A percentile compares a stretch with the other conserved stretches of the same genome.
These are phyloP conservation scores for Cladosporium sp. DNA, from an alignment of 2,329 filamentous ascomycete genomes.

Conservation along the genomic window DNA sequence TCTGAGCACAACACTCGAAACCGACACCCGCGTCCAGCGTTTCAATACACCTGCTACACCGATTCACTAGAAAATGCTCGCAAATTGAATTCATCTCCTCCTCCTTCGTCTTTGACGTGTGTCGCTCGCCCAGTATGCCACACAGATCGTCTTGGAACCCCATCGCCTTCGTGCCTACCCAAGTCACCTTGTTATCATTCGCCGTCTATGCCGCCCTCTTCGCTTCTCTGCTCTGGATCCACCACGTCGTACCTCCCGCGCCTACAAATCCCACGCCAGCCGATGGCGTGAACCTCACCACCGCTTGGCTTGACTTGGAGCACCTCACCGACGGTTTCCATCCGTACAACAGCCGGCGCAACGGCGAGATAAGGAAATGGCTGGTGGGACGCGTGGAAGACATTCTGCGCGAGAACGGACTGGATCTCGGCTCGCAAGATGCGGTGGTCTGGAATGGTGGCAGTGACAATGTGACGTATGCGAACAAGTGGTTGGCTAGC, in stretches of 20 bases:
- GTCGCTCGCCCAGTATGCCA: conserved; percentile 11
- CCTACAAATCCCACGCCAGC: conserved; percentile 53
- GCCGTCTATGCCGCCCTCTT: conserved; percentile 74
- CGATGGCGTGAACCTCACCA: conserved; percentile 69
- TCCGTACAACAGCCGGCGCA: conserved; percentile 81
- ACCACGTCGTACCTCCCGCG: conserved; percentile 62
- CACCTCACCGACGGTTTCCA: conserved; percentile 71
- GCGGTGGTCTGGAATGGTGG: conserved; percentile 10
- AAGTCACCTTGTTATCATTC: conserved; percentile 77
- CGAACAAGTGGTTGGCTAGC: conserved; percentile 21
- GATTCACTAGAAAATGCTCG: not conserved
- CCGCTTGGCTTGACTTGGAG: conserved; percentile 83
- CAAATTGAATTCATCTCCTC: not conserved
- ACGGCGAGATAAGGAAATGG: conserved; percentile 75
- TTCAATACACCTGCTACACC: not conserved
- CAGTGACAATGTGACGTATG: conserved; percentile 61
- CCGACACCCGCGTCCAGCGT: not conserved
- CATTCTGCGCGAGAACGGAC: conserved; percentile 61
- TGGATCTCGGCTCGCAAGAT: not conserved
- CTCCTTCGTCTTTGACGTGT: not conserved
- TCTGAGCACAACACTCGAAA: not conserved
- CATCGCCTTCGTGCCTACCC: conserved; percentile 72
- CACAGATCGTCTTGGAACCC: conserved; percentile 32
- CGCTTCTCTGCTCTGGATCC: conserved; percentile 66
- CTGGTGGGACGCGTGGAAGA: conserved; percentile 65